Conservation (phyloP, 2,329 filamentous ascomycete genomes). For the Thelonectria blattea region DNA sequence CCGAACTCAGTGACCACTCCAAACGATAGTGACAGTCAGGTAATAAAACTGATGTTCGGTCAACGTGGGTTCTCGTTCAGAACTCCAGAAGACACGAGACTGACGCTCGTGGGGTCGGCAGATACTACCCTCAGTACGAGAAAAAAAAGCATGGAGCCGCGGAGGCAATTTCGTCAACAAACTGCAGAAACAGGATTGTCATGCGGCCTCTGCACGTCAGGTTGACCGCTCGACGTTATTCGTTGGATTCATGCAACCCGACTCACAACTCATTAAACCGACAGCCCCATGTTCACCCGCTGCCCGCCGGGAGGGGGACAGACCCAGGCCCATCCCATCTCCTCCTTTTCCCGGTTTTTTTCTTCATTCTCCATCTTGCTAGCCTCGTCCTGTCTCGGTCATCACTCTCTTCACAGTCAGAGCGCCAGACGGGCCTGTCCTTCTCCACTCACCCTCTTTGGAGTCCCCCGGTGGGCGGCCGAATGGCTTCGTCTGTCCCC, state of each 20-base stretch:
- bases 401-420: conserved; percentile 25
- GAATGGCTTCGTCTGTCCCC: conserved; percentile 5
- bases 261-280: conserved; percentile 11
- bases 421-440: conserved; percentile 27
- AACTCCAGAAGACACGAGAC: neutral
- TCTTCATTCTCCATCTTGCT: neutral
- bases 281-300: conserved; percentile 4
- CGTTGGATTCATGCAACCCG: conserved; percentile 17
- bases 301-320: neutral
- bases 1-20: conserved; percentile 7
- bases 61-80: neutral
- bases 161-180: conserved; percentile 19
- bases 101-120: neutral
- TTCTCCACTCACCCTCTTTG: conserved; percentile 20
- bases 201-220: conserved; percentile 7
- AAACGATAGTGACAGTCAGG: neutral
- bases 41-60: neutral
- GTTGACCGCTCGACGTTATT: neutral
- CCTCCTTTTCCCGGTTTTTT: conserved; percentile 2
- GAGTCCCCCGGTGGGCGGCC: conserved; percentile 23
- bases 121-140: neutral
- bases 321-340: conserved; percentile 5
- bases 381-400: conserved; percentile 24
- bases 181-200: neutral
- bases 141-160: neutral